Percentiles rank a stretch among this genome's conserved stretches.
Evolutionary conservation across 2,329 filamentous ascomycete species (phyloP).

Genomic region (Aspergillus oerlinghausenensis): DNA sequence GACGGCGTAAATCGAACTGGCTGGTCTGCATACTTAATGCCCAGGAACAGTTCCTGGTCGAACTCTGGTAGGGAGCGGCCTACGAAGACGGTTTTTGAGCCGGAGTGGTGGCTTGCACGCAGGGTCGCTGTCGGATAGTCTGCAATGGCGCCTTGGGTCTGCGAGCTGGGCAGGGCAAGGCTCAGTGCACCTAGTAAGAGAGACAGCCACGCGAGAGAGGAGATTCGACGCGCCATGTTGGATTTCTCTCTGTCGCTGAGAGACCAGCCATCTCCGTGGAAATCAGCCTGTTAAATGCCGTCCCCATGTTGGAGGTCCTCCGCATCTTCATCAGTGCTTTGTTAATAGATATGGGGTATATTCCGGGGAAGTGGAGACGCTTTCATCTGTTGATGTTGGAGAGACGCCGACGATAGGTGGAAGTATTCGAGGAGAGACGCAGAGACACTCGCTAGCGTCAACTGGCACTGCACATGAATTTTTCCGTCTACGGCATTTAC

Average conservation of each 20-base stretch:
- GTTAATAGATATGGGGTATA: background rate
- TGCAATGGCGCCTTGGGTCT: background rate
- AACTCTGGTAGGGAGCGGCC: slow-evolving; percentile 24
- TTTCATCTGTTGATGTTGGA: background rate
- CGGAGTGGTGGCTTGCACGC: background rate
- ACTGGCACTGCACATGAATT: background rate
- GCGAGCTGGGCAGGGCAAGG: background rate
- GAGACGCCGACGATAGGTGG: slow-evolving; percentile 12
- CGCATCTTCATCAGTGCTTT: background rate
- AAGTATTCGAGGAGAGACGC: slow-evolving; percentile 8
- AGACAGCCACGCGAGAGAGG: slow-evolving; percentile 1
- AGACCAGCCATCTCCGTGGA: background rate
- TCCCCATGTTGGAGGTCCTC: background rate
- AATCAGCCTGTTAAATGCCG: background rate
- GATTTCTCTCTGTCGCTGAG: background rate
- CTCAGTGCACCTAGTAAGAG: background rate
- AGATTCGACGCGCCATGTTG: slow-evolving; percentile 1
- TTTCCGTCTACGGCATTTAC: slow-evolving; percentile 6
- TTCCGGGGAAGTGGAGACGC: background rate
- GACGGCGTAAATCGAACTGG: slow-evolving; percentile 24
- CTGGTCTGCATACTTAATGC: slow-evolving; percentile 27
- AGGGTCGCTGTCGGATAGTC: background rate
- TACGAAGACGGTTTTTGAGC: slow-evolving; percentile 18
- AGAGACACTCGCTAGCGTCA: background rate
- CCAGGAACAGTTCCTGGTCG: slow-evolving; percentile 26